Conservation (phyloP, 192 early-diverging fungal species). For the Coemansia sp. region DNA sequence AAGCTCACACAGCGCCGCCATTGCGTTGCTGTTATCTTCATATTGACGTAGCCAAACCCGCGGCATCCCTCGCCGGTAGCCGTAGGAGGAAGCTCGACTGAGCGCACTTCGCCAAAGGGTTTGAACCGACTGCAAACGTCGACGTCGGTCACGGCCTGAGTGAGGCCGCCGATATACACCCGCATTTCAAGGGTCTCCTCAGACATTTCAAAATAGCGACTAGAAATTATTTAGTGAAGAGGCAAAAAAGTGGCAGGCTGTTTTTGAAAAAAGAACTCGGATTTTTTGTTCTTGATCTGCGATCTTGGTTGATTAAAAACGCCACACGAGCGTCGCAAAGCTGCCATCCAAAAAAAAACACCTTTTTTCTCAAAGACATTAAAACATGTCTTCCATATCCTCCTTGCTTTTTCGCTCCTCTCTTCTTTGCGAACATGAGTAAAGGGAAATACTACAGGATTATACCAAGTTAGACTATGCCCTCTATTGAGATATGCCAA, state of each 20-base stretch:
- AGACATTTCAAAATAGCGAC: conserved; percentile 14
- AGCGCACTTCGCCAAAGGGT: conserved; percentile 63
- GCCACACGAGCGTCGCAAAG: too few species aligned
- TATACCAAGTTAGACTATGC: not conserved
- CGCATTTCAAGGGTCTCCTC: conserved; percentile 55
- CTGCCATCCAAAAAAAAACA: too few species aligned
- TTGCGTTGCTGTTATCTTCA: conserved; percentile 64
- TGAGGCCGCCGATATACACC: conserved; percentile 76
- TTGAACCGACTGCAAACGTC: conserved; percentile 67
- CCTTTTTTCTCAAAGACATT: not conserved
- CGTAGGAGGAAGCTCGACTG: conserved; percentile 17
- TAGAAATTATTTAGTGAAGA: not conserved
- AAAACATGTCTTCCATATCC: not conserved
- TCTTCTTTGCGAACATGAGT: not conserved
- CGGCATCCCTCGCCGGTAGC: conserved; percentile 38
- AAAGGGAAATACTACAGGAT: too few species aligned
- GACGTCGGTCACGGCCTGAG: conserved; percentile 53
- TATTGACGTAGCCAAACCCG: conserved; percentile 73
- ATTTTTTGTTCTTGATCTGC: not conserved
- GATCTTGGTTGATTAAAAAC: too few species aligned
- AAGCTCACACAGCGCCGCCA: conserved; percentile 68
- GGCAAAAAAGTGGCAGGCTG: not conserved
- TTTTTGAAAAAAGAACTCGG: too few species aligned
- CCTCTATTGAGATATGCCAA: not conserved
- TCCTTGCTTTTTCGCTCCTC: not conserved